A percentile compares a stretch with the other conserved stretches of the same genome.
Evolutionary conservation across 169 alveolate genomes (phyloP).

Genomic region (Perkinsus marinus): DNA sequence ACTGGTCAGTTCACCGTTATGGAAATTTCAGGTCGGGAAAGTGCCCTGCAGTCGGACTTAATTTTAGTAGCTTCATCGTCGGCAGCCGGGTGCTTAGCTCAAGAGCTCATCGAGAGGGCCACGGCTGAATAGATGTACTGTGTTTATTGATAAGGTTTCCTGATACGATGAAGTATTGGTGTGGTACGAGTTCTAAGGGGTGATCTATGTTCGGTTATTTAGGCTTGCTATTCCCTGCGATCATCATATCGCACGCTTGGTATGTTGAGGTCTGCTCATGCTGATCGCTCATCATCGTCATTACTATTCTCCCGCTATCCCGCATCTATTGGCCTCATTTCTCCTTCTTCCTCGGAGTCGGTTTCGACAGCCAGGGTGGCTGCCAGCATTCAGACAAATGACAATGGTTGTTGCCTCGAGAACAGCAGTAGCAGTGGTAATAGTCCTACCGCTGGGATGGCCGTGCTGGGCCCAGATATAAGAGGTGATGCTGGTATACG

Average conservation of each 20-base stretch:
- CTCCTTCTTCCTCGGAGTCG: neutral
- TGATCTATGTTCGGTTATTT: neutral
- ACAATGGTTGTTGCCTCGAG: too few species aligned
- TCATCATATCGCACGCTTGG: neutral
- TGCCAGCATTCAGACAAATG: neutral
- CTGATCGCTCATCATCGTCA: neutral
- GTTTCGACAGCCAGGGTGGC: neutral
- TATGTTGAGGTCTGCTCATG: neutral
- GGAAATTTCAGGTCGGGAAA: neutral
- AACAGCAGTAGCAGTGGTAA: too few species aligned
- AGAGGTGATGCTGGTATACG: neutral
- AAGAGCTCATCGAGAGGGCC: neutral
- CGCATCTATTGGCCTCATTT: neutral
- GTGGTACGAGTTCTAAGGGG: too few species aligned
- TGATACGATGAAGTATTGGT: too few species aligned
- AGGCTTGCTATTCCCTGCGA: neutral
- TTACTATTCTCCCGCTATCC: neutral
- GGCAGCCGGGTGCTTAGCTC: neutral
- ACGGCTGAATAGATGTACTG: neutral
- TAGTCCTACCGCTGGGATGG: neutral
- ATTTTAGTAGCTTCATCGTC: neutral
- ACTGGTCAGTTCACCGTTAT: too few species aligned
- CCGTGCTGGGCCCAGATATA: neutral
- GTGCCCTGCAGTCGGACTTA: neutral
- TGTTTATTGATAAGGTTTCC: too few species aligned